These are phyloP conservation scores for Pittosporum tobira DNA, from an alignment of 129 eudicot species.

Conservation along the genomic window DNA sequence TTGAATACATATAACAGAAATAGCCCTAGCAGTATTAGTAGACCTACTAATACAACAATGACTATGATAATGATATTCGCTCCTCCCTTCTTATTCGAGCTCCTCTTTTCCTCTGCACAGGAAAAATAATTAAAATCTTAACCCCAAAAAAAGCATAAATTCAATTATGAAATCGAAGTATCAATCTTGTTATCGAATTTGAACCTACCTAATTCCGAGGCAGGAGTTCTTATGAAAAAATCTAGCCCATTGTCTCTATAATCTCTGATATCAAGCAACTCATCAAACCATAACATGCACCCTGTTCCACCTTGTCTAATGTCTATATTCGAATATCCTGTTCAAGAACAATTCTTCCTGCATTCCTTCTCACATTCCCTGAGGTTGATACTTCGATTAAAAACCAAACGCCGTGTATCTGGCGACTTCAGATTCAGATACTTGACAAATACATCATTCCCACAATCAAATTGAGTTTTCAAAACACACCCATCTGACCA, in stretches of 20 bases:
- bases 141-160: not conserved
- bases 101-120: not conserved
- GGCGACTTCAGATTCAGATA: slow-evolving; percentile 29
- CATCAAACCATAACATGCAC: slow-evolving; percentile 48
- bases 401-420: slow-evolving; percentile 22
- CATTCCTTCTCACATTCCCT: slow-evolving; percentile 33
- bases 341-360: slow-evolving; percentile 37
- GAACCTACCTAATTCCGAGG: slow-evolving; percentile 29
- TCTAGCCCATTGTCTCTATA: slow-evolving; percentile 14
- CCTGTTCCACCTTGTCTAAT: slow-evolving; percentile 32
- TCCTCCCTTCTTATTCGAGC: not conserved
- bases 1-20: slow-evolving; percentile 4
- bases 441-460: slow-evolving; percentile 26
- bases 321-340: slow-evolving; percentile 29
- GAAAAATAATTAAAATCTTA: not conserved
- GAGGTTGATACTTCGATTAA: slow-evolving; percentile 24
- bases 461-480: slow-evolving; percentile 20
- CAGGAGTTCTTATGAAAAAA: slow-evolving; percentile 13
- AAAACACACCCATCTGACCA: slow-evolving; percentile 46
- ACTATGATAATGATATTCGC: not conserved
- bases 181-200: not conserved
- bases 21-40: not conserved
- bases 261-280: slow-evolving; percentile 30
- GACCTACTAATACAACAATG: not conserved
- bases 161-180: not conserved